A percentile compares a stretch with the other conserved stretches of the same genome.
Evolutionary conservation across 2,329 filamentous ascomycete species (phyloP).

Genomic region (Colletotrichum chlorophyti): DNA sequence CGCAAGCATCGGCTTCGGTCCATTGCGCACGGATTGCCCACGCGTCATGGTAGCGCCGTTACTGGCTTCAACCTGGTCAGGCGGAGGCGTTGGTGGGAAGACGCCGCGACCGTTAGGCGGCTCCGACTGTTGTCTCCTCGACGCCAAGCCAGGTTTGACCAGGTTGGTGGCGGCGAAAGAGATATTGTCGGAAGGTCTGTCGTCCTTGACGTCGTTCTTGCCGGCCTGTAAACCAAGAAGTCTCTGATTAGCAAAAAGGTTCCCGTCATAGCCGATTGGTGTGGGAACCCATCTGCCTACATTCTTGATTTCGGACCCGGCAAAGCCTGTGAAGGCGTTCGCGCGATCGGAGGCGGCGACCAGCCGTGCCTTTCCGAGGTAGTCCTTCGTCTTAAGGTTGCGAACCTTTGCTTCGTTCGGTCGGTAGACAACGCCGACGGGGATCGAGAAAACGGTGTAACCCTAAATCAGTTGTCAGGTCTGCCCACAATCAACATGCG

Average conservation of each 20-base stretch:
- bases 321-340: slow-evolving; percentile 84
- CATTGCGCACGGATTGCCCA: slow-evolving; percentile 67
- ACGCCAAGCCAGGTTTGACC: slow-evolving; percentile 83
- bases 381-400: slow-evolving; percentile 97
- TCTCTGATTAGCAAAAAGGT: slow-evolving; percentile 32
- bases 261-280: slow-evolving; percentile 4
- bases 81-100: slow-evolving; percentile 98
- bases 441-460: slow-evolving; percentile 98
- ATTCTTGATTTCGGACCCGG: slow-evolving; percentile 80
- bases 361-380: slow-evolving; percentile 92
- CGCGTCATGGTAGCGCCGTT: slow-evolving; percentile 50
- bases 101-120: slow-evolving; percentile 77
- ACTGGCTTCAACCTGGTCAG: slow-evolving; percentile 76
- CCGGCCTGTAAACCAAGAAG: slow-evolving; percentile 48
- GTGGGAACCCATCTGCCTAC: slow-evolving; percentile 45
- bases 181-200: slow-evolving; percentile 81
- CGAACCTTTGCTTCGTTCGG: slow-evolving; percentile 98
- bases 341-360: slow-evolving; percentile 85
- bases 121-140: slow-evolving; percentile 84
- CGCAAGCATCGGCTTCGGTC: slow-evolving; percentile 65
- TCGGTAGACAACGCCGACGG: slow-evolving; percentile 91
- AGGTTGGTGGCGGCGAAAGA: slow-evolving; percentile 94
- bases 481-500: neutral
- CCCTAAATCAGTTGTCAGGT: slow-evolving; percentile 60
- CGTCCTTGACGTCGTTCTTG: slow-evolving; percentile 69